phyloP scores from a whole-genome alignment of 805 yeast species.

The Teunomyces funiuensis region DNA sequence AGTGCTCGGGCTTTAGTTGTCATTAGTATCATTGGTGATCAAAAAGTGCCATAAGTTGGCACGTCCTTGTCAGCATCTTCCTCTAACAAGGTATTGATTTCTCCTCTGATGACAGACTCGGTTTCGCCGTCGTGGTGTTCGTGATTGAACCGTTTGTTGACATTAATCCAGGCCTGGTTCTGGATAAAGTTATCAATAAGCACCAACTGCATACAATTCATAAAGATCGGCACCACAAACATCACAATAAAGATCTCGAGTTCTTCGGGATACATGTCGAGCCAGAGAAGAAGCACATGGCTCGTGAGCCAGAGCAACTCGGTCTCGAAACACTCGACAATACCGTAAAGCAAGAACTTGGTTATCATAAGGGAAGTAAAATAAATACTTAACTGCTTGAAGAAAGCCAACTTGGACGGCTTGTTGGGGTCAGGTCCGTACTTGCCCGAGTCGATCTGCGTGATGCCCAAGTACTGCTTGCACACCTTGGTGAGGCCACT shows the following conservation, averaged over 20 bases:
- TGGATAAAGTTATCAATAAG: constrained; percentile 75
- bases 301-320: constrained; percentile 54
- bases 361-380: constrained; percentile 61
- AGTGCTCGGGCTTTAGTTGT: no score
- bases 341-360: constrained; percentile 61
- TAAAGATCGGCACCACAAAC: constrained; percentile 72
- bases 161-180: constrained; percentile 43
- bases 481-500: constrained; percentile 43
- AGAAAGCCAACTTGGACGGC: constrained; percentile 51
- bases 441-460: constrained; percentile 52
- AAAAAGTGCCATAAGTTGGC: constrained; percentile 1
- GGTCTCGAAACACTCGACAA: constrained; percentile 65
- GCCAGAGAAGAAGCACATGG: constrained; percentile 77
- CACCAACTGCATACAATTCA: constrained; percentile 73
- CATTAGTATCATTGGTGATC: no score
- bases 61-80: not conserved
- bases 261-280: constrained; percentile 70
- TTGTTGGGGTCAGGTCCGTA: constrained; percentile 65
- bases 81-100: not conserved
- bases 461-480: constrained; percentile 40
- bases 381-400: constrained; percentile 72
- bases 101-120: not conserved
- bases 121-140: constrained; percentile 15
- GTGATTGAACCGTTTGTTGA: constrained; percentile 22
- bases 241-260: constrained; percentile 84